These are phyloP conservation scores for Cyphellophora europaea DNA, from an alignment of 2,329 filamentous ascomycete genomes.

Conservation along the genomic window DNA sequence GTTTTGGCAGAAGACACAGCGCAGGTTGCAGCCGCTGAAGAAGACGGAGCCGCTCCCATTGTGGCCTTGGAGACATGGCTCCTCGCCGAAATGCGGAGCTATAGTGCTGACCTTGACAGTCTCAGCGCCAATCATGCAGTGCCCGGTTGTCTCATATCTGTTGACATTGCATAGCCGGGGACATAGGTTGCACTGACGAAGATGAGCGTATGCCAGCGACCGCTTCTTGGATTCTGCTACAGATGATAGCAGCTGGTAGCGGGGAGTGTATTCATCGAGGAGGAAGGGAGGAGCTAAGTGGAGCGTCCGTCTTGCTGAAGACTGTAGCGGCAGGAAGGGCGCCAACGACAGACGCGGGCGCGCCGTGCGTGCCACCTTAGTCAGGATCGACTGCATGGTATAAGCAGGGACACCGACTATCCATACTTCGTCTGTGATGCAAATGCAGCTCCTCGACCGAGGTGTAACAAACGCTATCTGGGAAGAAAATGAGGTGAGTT, in stretches of 20 bases:
- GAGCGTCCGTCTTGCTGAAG: slow-evolving; percentile 26
- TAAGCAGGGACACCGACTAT: too few species aligned
- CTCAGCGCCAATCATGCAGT: slow-evolving; percentile 65
- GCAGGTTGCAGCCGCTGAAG: slow-evolving; percentile 66
- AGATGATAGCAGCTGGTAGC: slow-evolving; percentile 60
- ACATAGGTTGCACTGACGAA: slow-evolving; percentile 72
- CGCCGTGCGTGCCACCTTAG: too few species aligned
- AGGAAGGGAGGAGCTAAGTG: slow-evolving; percentile 57
- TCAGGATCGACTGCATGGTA: too few species aligned
- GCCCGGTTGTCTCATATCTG: slow-evolving; percentile 67
- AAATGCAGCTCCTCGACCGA: too few species aligned
- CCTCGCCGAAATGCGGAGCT: slow-evolving; percentile 76
- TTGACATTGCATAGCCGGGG: slow-evolving; percentile 70
- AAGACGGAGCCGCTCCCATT: slow-evolving; percentile 74
- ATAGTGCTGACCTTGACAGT: slow-evolving; percentile 74
- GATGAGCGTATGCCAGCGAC: slow-evolving; percentile 62
- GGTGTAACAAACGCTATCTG: too few species aligned
- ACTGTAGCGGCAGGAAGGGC: too few species aligned
- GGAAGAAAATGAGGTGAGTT: too few species aligned
- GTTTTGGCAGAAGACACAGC: slow-evolving; percentile 71
- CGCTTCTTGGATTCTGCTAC: slow-evolving; percentile 64
- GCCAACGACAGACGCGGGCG: too few species aligned
- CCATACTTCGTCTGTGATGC: too few species aligned
- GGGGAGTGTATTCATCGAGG: slow-evolving; percentile 63
- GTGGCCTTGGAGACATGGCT: slow-evolving; percentile 75